phyloP scores from a whole-genome alignment of 208 protist species.

The Wallacemonas sp. region DNA sequence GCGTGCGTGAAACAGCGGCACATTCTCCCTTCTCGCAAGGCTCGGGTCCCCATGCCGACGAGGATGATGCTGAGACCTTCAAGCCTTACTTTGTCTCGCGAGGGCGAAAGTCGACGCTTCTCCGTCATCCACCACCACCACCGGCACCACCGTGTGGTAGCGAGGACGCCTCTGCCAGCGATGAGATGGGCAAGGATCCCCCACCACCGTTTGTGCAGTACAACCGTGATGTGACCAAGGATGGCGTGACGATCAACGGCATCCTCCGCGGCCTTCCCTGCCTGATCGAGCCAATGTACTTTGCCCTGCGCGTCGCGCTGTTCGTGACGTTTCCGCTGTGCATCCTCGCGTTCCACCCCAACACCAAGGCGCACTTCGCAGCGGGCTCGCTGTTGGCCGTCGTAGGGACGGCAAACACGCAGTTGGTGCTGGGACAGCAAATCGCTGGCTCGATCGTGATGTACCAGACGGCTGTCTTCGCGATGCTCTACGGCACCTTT shows the following conservation, averaged over 20 bases:
- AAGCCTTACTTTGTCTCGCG: slow-evolving; percentile 6
- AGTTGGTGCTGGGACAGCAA: slow-evolving; percentile 47
- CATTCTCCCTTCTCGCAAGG: not conserved
- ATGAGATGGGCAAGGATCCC: slow-evolving; percentile 12
- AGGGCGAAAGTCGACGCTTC: slow-evolving; percentile 7
- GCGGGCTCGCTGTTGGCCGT: slow-evolving; percentile 26
- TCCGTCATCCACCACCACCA: not conserved
- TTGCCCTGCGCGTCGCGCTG: slow-evolving; percentile 24
- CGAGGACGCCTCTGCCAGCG: slow-evolving; percentile 18
- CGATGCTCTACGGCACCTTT: slow-evolving; percentile 40
- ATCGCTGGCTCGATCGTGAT: slow-evolving; percentile 23
- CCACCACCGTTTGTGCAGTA: slow-evolving; percentile 23
- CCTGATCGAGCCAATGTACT: slow-evolving; percentile 28
- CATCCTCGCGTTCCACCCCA: slow-evolving; percentile 23
- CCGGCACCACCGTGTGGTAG: too few species aligned
- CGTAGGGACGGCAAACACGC: slow-evolving; percentile 30
- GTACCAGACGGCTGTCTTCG: slow-evolving; percentile 35
- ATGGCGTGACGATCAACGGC: slow-evolving; percentile 25
- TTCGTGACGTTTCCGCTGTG: slow-evolving; percentile 32
- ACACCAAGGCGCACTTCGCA: slow-evolving; percentile 23
- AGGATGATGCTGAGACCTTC: not conserved
- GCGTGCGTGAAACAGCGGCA: not conserved
- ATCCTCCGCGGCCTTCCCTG: slow-evolving; percentile 18
- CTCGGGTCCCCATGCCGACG: not conserved
- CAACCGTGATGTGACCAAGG: slow-evolving; percentile 22